These are phyloP conservation scores for Scleroderma citrinum DNA, from an alignment of 768 basidiomycete species.

Conservation along the genomic window DNA sequence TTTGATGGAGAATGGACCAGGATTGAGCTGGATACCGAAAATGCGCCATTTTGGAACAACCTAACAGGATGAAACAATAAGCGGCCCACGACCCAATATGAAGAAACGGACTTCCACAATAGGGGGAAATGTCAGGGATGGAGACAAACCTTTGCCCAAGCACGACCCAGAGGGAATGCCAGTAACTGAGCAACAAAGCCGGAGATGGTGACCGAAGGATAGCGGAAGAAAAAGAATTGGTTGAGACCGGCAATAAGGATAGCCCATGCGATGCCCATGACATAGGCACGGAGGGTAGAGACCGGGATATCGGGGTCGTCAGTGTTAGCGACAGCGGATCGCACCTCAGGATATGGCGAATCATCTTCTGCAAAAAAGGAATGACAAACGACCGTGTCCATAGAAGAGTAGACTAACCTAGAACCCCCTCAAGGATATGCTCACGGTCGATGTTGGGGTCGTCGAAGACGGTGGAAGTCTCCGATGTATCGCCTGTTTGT, in stretches of 20 bases:
- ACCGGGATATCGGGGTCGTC: conserved; percentile 64
- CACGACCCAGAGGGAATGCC: conserved; percentile 61
- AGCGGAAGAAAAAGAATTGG: conserved; percentile 74
- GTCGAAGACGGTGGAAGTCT: conserved; percentile 20
- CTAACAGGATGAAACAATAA: conserved; percentile 12
- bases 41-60: conserved; percentile 46
- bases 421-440: conserved; percentile 5
- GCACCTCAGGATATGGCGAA: conserved; percentile 81
- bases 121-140: neutral
- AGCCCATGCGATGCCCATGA: conserved; percentile 49
- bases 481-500: conserved; percentile 4
- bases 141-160: conserved; percentile 44
- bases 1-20: conserved; percentile 74
- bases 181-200: conserved; percentile 65
- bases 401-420: conserved; percentile 9
- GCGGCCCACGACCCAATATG: no score
- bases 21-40: conserved; percentile 60
- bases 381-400: conserved; percentile 11
- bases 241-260: conserved; percentile 67
- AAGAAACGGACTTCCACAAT: no score
- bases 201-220: conserved; percentile 39
- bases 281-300: conserved; percentile 54
- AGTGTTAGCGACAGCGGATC: conserved; percentile 68
- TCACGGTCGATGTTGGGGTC: conserved; percentile 33
- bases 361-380: conserved; percentile 46